Evolutionary conservation across 1,284 basidiomycete species (phyloP).

Genomic region (Pseudozyma sp.): DNA sequence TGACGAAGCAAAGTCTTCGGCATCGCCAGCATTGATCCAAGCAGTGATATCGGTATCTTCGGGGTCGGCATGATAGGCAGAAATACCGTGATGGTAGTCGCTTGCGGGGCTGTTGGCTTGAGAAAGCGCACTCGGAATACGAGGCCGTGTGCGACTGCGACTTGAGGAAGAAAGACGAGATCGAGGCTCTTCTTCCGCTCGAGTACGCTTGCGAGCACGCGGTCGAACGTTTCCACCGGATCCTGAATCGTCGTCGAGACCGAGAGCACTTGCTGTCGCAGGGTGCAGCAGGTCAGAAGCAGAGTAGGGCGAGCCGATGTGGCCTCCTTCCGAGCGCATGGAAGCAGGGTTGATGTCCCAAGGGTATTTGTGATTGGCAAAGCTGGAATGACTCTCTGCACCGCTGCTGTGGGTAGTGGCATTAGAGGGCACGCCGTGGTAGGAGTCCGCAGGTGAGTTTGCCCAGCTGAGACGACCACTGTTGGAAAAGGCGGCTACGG

Average conservation of each 20-base stretch:
- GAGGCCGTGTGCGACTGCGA: conserved; percentile 40
- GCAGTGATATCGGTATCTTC: conserved; percentile 53
- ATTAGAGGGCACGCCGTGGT: conserved; percentile 45
- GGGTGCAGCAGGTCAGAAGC: conserved; percentile 43
- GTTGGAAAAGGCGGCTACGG: conserved; percentile 48
- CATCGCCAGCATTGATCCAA: conserved; percentile 53
- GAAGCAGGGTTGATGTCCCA: conserved; percentile 39
- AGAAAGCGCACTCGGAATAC: conserved; percentile 40
- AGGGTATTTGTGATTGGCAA: conserved; percentile 35
- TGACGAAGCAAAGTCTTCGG: conserved; percentile 31
- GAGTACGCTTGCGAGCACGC: conserved; percentile 40
- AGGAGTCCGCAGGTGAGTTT: conserved; percentile 48
- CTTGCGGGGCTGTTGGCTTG: conserved; percentile 44
- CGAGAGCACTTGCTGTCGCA: conserved; percentile 39
- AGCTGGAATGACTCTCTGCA: conserved; percentile 42
- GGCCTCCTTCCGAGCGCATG: conserved; percentile 25
- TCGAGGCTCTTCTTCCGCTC: conserved; percentile 42
- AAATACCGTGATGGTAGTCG: conserved; percentile 47
- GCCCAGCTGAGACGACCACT: conserved; percentile 51
- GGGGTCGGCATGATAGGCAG: conserved; percentile 43
- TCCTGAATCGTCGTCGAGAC: conserved; percentile 47
- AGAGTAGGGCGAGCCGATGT: conserved; percentile 47
- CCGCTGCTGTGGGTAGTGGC: conserved; percentile 52
- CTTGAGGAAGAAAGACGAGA: conserved; percentile 47
- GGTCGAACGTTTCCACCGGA: conserved; percentile 49